phyloP scores from a whole-genome alignment of 2,329 filamentous ascomycete species.

The Pseudocercospora cruenta region DNA sequence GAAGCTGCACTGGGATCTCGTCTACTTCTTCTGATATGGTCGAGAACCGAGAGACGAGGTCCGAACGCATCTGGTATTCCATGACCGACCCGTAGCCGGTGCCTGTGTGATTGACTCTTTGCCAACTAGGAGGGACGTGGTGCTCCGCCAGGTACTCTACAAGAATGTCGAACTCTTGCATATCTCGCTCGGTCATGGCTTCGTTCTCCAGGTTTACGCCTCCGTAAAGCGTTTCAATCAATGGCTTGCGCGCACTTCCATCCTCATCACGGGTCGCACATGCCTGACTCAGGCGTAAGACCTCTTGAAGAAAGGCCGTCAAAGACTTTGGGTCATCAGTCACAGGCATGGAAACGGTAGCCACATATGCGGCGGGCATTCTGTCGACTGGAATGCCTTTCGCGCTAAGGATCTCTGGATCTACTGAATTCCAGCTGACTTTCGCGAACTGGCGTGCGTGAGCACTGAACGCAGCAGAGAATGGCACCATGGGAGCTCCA shows the following conservation, averaged over 20 bases:
- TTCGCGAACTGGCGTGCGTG: neutral
- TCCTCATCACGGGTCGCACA: neutral
- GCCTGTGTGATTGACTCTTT: neutral
- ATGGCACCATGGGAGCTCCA: neutral
- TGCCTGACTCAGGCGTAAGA: neutral
- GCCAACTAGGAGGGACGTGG: neutral
- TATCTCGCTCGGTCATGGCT: neutral
- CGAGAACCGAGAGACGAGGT: neutral
- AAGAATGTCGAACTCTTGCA: conserved; percentile 1
- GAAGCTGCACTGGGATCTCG: neutral
- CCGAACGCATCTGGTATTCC: conserved; percentile 1
- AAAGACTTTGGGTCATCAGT: neutral
- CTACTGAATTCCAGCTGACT: conserved; percentile 5
- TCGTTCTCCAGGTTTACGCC: neutral
- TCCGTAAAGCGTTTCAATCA: neutral
- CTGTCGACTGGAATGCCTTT: neutral
- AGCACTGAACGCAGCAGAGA: neutral
- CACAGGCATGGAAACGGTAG: neutral
- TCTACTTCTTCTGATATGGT: conserved; percentile 1
- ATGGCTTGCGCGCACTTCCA: neutral
- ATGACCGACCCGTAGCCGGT: neutral
- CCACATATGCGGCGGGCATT: neutral
- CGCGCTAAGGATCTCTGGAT: conserved; percentile 1
- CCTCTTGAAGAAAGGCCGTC: neutral
- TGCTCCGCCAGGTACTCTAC: neutral